A percentile compares a stretch with the other conserved stretches of the same genome.
Conservation (phyloP, 768 basidiomycete species). For the Leccinum subtestaceum region DNA sequence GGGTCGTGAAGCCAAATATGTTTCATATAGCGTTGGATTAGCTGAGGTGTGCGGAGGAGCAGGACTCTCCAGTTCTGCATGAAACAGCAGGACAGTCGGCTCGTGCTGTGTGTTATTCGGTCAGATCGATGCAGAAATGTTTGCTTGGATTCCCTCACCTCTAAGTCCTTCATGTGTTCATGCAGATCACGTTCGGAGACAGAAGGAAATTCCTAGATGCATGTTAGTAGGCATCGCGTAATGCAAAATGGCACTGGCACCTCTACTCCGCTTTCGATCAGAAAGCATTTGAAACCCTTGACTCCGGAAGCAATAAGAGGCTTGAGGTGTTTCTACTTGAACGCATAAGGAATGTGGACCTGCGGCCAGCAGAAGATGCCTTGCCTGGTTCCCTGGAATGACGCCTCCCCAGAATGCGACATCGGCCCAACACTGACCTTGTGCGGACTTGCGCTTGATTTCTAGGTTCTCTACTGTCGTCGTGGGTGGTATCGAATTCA, state of each 20-base stretch:
- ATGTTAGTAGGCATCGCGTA: slow-evolving; percentile 6
- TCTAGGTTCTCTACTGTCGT: slow-evolving; percentile 78
- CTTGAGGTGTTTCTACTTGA: slow-evolving; percentile 59
- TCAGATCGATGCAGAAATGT: slow-evolving; percentile 10
- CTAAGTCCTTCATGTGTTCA: slow-evolving; percentile 67
- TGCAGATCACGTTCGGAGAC: slow-evolving; percentile 70
- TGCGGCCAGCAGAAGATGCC: slow-evolving; percentile 5
- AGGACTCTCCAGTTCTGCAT: slow-evolving; percentile 76
- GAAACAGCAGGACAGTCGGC: slow-evolving; percentile 78
- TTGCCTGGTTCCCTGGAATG: slow-evolving; percentile 85
- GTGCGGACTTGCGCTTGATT: slow-evolving; percentile 67
- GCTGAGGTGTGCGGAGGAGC: slow-evolving; percentile 16
- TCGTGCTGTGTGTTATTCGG: slow-evolving; percentile 51
- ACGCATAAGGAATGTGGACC: not conserved
- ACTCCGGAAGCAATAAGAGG: slow-evolving; percentile 80
- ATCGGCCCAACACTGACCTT: slow-evolving; percentile 72
- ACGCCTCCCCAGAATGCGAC: slow-evolving; percentile 84
- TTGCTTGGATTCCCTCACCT: slow-evolving; percentile 43
- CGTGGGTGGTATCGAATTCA: slow-evolving; percentile 96
- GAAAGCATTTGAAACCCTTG: slow-evolving; percentile 95
- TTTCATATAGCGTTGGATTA: slow-evolving; percentile 62
- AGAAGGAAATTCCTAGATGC: slow-evolving; percentile 82
- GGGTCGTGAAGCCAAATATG: slow-evolving; percentile 86
- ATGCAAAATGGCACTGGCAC: slow-evolving; percentile 38
- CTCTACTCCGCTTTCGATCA: slow-evolving; percentile 94